Evolutionary conservation across 169 alveolate genomes (phyloP).

Genomic region (Eimeria brunetti): DNA sequence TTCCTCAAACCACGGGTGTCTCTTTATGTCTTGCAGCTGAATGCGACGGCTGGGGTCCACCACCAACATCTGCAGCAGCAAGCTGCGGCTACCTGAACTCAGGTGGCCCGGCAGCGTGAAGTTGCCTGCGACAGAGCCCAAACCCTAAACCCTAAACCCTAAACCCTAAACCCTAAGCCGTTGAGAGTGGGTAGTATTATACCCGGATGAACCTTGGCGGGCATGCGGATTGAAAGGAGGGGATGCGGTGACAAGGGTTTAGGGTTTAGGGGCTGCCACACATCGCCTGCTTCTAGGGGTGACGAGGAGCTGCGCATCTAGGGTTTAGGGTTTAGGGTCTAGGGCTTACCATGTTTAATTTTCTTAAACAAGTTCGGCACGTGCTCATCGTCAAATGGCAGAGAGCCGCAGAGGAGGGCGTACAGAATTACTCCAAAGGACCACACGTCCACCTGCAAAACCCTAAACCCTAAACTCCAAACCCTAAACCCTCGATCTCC

Average conservation of each 20-base stretch:
- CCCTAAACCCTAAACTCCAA: constrained; percentile 33
- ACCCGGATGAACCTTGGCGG: background rate
- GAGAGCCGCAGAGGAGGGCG: constrained; percentile 97
- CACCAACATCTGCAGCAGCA: constrained; percentile 85
- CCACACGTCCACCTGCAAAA: constrained; percentile 96
- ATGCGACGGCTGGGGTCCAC: constrained; percentile 88
- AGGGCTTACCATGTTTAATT: constrained; percentile 89
- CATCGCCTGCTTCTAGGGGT: background rate
- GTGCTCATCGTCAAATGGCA: constrained; percentile 97
- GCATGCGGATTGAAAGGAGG: no score
- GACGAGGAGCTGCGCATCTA: background rate
- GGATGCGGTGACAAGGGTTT: background rate
- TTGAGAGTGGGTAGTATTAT: no score
- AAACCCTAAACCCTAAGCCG: constrained; percentile 34
- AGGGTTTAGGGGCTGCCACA: background rate
- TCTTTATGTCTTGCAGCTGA: constrained; percentile 82
- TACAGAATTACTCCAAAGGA: constrained; percentile 97
- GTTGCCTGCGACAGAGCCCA: constrained; percentile 69
- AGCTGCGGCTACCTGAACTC: constrained; percentile 77
- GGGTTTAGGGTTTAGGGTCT: constrained; percentile 32
- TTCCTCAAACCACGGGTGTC: constrained; percentile 81
- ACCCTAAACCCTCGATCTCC: constrained; percentile 32
- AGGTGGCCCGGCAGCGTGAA: constrained; percentile 94
- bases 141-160: constrained; percentile 52
- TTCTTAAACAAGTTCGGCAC: constrained; percentile 91